These are phyloP conservation scores for Arthrocladium fulminans DNA, from an alignment of 2,329 filamentous ascomycete species.

Conservation along the genomic window DNA sequence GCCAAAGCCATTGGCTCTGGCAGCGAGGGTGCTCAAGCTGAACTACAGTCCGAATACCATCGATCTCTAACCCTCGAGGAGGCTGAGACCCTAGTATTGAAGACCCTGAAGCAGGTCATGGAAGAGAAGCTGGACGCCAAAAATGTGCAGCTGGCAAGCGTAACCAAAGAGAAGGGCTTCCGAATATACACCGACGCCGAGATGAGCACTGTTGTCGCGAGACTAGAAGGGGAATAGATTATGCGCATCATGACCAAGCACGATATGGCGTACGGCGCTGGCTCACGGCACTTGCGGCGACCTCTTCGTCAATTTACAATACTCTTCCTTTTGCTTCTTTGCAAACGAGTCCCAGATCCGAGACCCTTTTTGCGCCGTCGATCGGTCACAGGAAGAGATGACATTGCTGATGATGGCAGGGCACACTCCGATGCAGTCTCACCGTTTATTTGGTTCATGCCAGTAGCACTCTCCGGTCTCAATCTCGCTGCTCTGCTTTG, in stretches of 20 bases:
- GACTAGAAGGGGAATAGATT: constrained; percentile 41
- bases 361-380: too few relatives aligned
- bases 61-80: constrained; percentile 90
- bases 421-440: too few relatives aligned
- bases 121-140: constrained; percentile 98
- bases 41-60: constrained; percentile 98
- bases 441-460: too few relatives aligned
- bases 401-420: too few relatives aligned
- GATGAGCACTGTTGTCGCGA: constrained; percentile 86
- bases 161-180: constrained; percentile 96
- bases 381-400: too few relatives aligned
- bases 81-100: constrained; percentile 88
- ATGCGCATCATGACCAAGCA: background rate
- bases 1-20: constrained; percentile 97
- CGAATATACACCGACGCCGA: constrained; percentile 97
- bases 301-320: background rate
- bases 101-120: constrained; percentile 99
- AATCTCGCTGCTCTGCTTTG: too few relatives aligned
- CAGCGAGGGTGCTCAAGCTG: constrained; percentile 92
- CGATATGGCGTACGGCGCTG: constrained; percentile 5
- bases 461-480: too few relatives aligned
- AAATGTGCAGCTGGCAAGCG: constrained; percentile 96
- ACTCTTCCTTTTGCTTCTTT: too few relatives aligned
- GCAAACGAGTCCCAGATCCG: too few relatives aligned
- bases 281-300: background rate